Evolutionary conservation across 2,329 filamentous ascomycete species (phyloP), one percentile per base, ranked within the genome.

Genomic region (Talaromyces sp.): DNA sequence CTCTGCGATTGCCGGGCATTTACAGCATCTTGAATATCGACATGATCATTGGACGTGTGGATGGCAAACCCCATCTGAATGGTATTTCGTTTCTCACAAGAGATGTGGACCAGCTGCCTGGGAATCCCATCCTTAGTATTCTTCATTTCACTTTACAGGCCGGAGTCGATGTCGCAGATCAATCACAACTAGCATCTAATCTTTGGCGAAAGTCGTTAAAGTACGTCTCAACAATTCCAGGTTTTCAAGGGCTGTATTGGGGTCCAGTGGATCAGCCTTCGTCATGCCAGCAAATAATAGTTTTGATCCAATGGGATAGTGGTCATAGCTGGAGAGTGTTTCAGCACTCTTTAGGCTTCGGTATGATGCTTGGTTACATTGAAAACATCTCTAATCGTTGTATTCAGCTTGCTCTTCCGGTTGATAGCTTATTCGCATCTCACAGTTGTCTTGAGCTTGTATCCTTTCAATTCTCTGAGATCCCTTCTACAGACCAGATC

Each of bases 201-300:
- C 27, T 33, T 3, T 60, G 58, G 58, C 16, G 27, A n/a, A 31
- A 43, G 22, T 60, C 58, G 19, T 43, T 60, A 16, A 43, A 47
- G 16, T 60, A 47, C 45, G 39, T 60, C 39, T 60, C 58, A 27
- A 60, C 43, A 24, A 60, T 60, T 27, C 58, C 58, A 33, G 58
- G 58, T 14, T 60, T 60, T 33, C 58, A 60, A 49, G 31, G 41
- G 27, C 45, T 60, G n/a, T 43, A 60, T 60, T 60, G 58, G 58
- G 58, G 13, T 33, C 27, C 27, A 11, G 41, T 60, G 27, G 27
- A 60, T 31, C 56, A 59, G 37, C 19, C 27, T 24, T 60, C 41
- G 24, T 43, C 58, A 24, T 50, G 19, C 31, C 43, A 60, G 19
- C 58, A 60, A 33, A 43, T 60, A 19, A 27, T 60, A 43, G 43